Conservation (phyloP, 345 rosid genomes). For the Pseudoturritis turrita region DNA sequence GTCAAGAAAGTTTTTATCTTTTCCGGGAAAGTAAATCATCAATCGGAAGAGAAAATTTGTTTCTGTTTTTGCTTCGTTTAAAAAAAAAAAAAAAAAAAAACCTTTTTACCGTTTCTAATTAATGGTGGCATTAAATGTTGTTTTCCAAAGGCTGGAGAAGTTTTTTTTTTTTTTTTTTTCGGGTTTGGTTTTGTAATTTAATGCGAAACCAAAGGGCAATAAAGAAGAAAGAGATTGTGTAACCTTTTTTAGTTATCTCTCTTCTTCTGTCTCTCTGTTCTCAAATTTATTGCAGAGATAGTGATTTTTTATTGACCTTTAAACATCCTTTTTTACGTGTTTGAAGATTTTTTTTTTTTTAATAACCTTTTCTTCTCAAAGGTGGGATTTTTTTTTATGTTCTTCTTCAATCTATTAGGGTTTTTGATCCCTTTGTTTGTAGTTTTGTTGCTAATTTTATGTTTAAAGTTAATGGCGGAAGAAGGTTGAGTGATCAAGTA, state of each 20-base stretch:
- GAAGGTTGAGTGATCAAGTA: constrained; percentile 28
- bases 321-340: constrained; percentile 22
- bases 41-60: not conserved
- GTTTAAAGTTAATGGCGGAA: constrained; percentile 15
- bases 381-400: not conserved
- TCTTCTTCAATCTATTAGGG: not conserved
- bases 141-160: constrained; percentile 22
- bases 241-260: constrained; percentile 23
- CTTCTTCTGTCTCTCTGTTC: constrained; percentile 13
- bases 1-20: not conserved
- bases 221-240: constrained; percentile 32
- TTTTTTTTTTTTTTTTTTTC: constrained; percentile 5
- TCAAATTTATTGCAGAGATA: constrained; percentile 37
- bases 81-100: not conserved
- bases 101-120: not conserved
- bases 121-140: constrained; percentile 16
- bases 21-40: constrained; percentile 4
- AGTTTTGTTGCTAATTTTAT: not conserved
- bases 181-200: constrained; percentile 35
- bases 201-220: constrained; percentile 42
- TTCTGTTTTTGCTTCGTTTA: not conserved
- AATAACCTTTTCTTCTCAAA: constrained; percentile 5
- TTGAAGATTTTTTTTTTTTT: not conserved
- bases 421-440: not conserved
- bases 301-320: constrained; percentile 26